These are phyloP conservation scores for Pseudisothecium myosuroides DNA, from an alignment of 225 moss, liverwort and hornwort species.

Conservation along the genomic window DNA sequence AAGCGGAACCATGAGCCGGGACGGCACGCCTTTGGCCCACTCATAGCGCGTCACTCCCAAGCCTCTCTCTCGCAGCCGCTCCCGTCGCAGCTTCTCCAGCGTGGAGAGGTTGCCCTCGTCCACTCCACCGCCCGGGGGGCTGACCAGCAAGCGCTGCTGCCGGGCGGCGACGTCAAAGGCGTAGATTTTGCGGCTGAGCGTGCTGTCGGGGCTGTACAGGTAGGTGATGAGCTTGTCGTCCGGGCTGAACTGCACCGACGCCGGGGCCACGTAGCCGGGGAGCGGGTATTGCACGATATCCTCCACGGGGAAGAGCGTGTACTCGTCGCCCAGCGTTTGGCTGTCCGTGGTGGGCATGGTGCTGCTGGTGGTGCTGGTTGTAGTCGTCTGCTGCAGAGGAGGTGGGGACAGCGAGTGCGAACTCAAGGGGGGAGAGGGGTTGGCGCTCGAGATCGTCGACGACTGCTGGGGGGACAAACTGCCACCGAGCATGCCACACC, in stretches of 20 bases:
- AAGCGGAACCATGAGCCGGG: slow-evolving; percentile 91
- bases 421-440: slow-evolving; percentile 22
- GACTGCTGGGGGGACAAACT: slow-evolving; percentile 61
- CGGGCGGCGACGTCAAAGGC: slow-evolving; percentile 74
- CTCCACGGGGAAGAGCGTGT: slow-evolving; percentile 89
- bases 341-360: slow-evolving; percentile 97
- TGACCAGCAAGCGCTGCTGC: slow-evolving; percentile 81
- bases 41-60: slow-evolving; percentile 97
- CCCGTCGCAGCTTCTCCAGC: slow-evolving; percentile 87
- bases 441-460: neutral
- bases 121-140: slow-evolving; percentile 88
- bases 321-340: slow-evolving; percentile 86
- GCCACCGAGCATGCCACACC: slow-evolving; percentile 95
- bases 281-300: slow-evolving; percentile 99
- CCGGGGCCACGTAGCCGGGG: slow-evolving; percentile 95
- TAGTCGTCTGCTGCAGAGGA: neutral
- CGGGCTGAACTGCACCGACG: slow-evolving; percentile 94
- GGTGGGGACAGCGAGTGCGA: slow-evolving; percentile 29
- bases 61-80: slow-evolving; percentile 88
- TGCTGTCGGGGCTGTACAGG: slow-evolving; percentile 94
- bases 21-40: slow-evolving; percentile 73
- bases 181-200: slow-evolving; percentile 95
- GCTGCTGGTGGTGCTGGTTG: neutral
- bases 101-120: slow-evolving; percentile 96
- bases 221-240: slow-evolving; percentile 93